These are phyloP conservation scores for Thelonectria discophora DNA, from an alignment of 2,329 filamentous ascomycete species.

Conservation along the genomic window DNA sequence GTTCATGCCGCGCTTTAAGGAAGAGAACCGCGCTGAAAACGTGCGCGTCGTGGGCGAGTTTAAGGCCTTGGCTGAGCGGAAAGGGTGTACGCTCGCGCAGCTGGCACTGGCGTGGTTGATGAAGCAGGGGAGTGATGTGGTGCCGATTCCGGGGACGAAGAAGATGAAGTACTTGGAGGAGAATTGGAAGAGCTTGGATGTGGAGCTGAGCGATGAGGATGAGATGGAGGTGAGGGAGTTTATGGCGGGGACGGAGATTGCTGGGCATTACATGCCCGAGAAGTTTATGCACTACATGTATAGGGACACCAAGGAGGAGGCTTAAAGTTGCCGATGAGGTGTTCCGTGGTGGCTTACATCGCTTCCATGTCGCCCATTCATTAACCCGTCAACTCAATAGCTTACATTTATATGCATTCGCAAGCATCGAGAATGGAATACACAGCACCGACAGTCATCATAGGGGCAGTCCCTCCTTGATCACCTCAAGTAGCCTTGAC, in stretches of 20 bases:
- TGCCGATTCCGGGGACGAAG: conserved; percentile 61
- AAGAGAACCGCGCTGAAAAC: conserved; percentile 55
- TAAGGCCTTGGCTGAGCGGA: conserved; percentile 58
- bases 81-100: conserved; percentile 62
- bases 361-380: too few species aligned
- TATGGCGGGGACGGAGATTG: conserved; percentile 22
- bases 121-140: conserved; percentile 64
- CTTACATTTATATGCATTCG: too few species aligned
- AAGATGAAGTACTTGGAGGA: conserved; percentile 52
- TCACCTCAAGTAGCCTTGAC: neutral
- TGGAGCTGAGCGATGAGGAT: conserved; percentile 44
- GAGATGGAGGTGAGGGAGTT: conserved; percentile 41
- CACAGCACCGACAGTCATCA: too few species aligned
- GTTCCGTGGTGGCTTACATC: too few species aligned
- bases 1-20: conserved; percentile 25
- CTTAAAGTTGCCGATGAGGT: neutral
- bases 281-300: conserved; percentile 9
- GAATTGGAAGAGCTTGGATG: conserved; percentile 47
- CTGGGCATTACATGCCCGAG: conserved; percentile 17
- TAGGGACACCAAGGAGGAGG: conserved; percentile 11
- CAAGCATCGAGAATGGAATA: too few species aligned
- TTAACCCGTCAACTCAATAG: too few species aligned
- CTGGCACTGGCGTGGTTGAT: conserved; percentile 69
- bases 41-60: conserved; percentile 60
- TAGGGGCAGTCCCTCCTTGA: too few species aligned